Evolutionary conservation across 2,329 filamentous ascomycete genomes (phyloP).

Genomic region (Scytalidium lignicola): DNA sequence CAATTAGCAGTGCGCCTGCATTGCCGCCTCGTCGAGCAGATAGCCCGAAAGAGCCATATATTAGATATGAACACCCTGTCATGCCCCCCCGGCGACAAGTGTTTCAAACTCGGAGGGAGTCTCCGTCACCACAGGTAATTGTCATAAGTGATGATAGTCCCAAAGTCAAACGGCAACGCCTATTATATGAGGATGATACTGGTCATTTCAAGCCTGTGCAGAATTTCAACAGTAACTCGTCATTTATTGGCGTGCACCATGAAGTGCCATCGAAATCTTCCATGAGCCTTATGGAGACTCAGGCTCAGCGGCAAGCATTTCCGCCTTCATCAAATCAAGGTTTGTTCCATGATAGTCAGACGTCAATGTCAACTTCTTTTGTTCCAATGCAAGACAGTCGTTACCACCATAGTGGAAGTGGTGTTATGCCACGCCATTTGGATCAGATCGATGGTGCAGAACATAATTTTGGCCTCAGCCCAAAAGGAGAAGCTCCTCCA

Average conservation of each 20-base stretch:
- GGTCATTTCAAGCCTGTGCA: slow-evolving; percentile 20
- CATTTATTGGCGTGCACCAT: not conserved
- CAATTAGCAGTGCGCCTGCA: slow-evolving; percentile 16
- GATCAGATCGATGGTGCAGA: not conserved
- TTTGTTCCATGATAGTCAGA: slow-evolving; percentile 16
- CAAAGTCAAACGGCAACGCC: slow-evolving; percentile 22
- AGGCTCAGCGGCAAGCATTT: slow-evolving; percentile 10
- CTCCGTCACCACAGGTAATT: slow-evolving; percentile 23
- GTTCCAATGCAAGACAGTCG: slow-evolving; percentile 1
- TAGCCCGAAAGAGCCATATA: slow-evolving; percentile 11
- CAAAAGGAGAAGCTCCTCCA: slow-evolving; percentile 6
- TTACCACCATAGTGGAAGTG: not conserved
- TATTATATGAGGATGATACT: slow-evolving; percentile 21
- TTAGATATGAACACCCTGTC: slow-evolving; percentile 11
- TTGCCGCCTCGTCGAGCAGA: slow-evolving; percentile 12
- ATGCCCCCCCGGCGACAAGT: slow-evolving; percentile 14
- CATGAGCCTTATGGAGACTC: slow-evolving; percentile 6
- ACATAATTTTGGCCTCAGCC: not conserved
- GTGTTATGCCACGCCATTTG: not conserved
- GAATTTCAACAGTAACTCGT: slow-evolving; percentile 4
- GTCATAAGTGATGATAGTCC: slow-evolving; percentile 25
- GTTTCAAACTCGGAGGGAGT: slow-evolving; percentile 13
- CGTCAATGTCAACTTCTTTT: slow-evolving; percentile 13
- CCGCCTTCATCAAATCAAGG: slow-evolving; percentile 19
- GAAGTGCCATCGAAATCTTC: not conserved